Percentiles rank a stretch among this genome's conserved stretches.
These are phyloP conservation scores for Candida dubliniensis DNA, from an alignment of 1,139 yeast species.

Conservation along the genomic window DNA sequence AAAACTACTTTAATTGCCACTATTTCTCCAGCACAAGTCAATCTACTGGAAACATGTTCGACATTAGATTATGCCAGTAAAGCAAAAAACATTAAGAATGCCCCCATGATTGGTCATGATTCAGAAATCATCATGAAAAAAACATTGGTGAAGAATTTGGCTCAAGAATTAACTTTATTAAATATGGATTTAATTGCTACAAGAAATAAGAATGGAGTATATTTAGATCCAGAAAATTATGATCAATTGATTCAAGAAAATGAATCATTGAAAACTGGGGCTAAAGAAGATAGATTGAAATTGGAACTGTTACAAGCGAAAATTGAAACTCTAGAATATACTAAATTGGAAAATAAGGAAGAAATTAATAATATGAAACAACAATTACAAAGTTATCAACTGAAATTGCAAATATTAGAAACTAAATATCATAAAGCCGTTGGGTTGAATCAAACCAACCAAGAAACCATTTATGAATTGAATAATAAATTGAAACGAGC, in stretches of 20 bases:
- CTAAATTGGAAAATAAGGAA: slow-evolving; percentile 10
- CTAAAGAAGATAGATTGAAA: slow-evolving; percentile 21
- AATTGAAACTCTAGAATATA: slow-evolving; percentile 11
- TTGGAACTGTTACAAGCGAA: slow-evolving; percentile 17
- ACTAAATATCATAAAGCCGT: not conserved
- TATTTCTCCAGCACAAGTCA: slow-evolving; percentile 73
- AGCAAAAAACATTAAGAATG: slow-evolving; percentile 75
- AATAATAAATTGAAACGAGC: slow-evolving; percentile 10
- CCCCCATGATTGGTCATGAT: slow-evolving; percentile 60
- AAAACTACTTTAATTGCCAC: slow-evolving; percentile 81
- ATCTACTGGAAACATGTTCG: slow-evolving; percentile 75
- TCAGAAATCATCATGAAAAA: slow-evolving; percentile 55
- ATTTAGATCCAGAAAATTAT: slow-evolving; percentile 58
- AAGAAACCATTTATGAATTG: slow-evolving; percentile 4
- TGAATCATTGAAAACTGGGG: slow-evolving; percentile 25
- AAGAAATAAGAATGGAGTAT: slow-evolving; percentile 62
- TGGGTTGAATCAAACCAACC: not conserved
- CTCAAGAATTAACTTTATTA: slow-evolving; percentile 54
- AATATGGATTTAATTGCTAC: slow-evolving; percentile 63
- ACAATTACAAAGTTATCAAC: slow-evolving; percentile 8
- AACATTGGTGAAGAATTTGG: slow-evolving; percentile 57
- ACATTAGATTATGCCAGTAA: slow-evolving; percentile 84
- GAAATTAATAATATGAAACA: slow-evolving; percentile 9
- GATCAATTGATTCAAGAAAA: slow-evolving; percentile 43
- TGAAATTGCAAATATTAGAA: slow-evolving; percentile 1